Base-by-base conservation (phyloP, 2,329 filamentous ascomycete species). In the Fusarium poae region DNA sequence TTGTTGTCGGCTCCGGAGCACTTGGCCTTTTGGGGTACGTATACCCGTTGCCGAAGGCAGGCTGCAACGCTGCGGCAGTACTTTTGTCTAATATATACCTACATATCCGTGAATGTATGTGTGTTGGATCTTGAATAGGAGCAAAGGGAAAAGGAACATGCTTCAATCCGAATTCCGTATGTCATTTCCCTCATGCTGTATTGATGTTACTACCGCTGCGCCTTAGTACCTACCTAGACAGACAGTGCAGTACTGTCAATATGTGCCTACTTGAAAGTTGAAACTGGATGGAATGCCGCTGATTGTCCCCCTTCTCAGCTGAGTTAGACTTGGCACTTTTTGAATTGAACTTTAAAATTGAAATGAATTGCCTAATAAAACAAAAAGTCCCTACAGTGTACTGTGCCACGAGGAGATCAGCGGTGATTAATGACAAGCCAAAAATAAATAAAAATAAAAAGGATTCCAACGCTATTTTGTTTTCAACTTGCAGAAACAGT, bases 21-120 rank as follows among this genome's bases (percentile, higher is more conserved):
- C 43, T 56, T 67, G 40, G 53, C 66, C 66, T 63, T 63, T 70
- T 63, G 21, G 30, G 66, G 62, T 44, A 65, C 52, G 35, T 65
- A 62, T 65, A 66, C 55, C 66, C 62, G 66, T 51, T 63, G 48
- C 62, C 66, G 62, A 70, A 57, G 29, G 35, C 45, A 54, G 45
- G 53, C 32, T 69, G 61, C 52, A 66, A 68, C 61, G 56, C 65
- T 62, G 45, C 50, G 27, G 43, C 42, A 57, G 50, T 44, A 63
- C 60, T 63, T 62, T 62, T 62, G 59, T 51, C 52, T 42, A 25
- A 39, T 39, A 27, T 25, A 7, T 39, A 12, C 35, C 35, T 15
- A 39, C 16, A 39, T 37, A 20, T 39, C 35, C 35, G 35, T 12
- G 21, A n/a, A 39, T 21, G 25, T 13, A 3, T 34, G 25, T 20